These are phyloP conservation scores for Drechmeria coniospora DNA, from an alignment of 2,329 filamentous ascomycete genomes.

Conservation along the genomic window DNA sequence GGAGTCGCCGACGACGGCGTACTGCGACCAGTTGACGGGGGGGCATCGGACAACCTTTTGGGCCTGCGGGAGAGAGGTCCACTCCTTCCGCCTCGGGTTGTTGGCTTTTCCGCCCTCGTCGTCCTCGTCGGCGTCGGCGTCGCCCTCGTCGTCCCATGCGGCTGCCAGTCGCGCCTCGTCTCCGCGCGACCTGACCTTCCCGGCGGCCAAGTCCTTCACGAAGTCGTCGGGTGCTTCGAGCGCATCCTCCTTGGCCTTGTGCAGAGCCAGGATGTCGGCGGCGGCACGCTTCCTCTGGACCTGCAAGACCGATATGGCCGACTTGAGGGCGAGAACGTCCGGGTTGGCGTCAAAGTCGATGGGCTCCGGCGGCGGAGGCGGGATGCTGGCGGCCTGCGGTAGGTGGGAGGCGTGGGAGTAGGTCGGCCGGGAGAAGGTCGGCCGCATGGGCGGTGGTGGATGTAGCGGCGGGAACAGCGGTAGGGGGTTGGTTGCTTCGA, in stretches of 20 bases:
- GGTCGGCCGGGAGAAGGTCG: conserved; percentile 13
- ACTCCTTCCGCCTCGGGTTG: conserved; percentile 19
- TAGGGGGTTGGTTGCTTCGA: conserved; percentile 5
- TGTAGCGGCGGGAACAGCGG: conserved; percentile 7
- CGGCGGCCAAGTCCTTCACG: conserved; percentile 47
- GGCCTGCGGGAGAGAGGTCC: conserved; percentile 54
- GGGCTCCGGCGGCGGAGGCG: conserved; percentile 32
- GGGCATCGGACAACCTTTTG: conserved; percentile 78
- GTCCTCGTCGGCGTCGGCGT: conserved; percentile 12
- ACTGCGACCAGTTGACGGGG: conserved; percentile 88
- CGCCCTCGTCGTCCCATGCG: conserved; percentile 13
- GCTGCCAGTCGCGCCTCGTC: conserved; percentile 1
- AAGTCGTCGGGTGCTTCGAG: conserved; percentile 58
- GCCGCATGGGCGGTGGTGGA: too few species aligned
- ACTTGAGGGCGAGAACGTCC: conserved; percentile 74
- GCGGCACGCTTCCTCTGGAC: conserved; percentile 67
- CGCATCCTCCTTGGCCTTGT: conserved; percentile 54
- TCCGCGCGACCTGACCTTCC: conserved; percentile 32
- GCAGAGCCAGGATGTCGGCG: conserved; percentile 57
- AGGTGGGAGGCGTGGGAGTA: conserved; percentile 30
- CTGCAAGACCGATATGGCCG: conserved; percentile 74
- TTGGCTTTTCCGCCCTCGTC: conserved; percentile 15
- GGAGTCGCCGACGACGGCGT: conserved; percentile 66
- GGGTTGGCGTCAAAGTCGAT: conserved; percentile 53
- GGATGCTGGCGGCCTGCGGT: conserved; percentile 20